Percentiles rank a stretch among this genome's conserved stretches.
phyloP scores from a whole-genome alignment of 2,329 filamentous ascomycete species.

The Diaporthe eres region DNA sequence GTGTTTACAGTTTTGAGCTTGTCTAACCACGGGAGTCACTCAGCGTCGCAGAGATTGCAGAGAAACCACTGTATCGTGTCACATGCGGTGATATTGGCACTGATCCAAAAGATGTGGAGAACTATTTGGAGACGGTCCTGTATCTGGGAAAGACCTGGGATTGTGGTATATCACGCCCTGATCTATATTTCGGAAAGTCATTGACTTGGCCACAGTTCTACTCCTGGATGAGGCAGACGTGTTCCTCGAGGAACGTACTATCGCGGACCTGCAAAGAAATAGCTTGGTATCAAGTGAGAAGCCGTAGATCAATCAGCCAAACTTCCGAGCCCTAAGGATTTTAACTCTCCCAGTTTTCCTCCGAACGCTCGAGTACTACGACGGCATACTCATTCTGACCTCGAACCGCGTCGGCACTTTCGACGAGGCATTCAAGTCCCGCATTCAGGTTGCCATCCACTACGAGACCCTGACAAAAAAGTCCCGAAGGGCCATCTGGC shows the following conservation, averaged over 20 bases:
- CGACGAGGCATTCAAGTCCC: conserved; percentile 52
- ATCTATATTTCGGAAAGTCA: rapidly evolving
- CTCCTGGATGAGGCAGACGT: conserved; percentile 55
- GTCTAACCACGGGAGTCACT: background rate
- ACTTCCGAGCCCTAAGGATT: background rate
- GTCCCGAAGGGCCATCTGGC: conserved; percentile 46
- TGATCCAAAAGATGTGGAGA: conserved; percentile 49
- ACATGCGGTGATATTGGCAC: conserved; percentile 54
- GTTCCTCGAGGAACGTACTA: conserved; percentile 50
- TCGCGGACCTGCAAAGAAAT: conserved; percentile 50
- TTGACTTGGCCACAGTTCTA: conserved; percentile 45
- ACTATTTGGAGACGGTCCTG: conserved; percentile 50
- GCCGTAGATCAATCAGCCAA: rapidly evolving
- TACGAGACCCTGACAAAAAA: conserved; percentile 44
- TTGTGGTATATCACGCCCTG: conserved; percentile 25
- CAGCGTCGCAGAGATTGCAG: conserved; percentile 53
- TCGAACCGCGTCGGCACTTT: conserved; percentile 51
- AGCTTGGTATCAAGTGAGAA: conserved; percentile 47
- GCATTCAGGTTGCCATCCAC: conserved; percentile 49
- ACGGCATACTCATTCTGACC: conserved; percentile 52
- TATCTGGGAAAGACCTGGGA: conserved; percentile 51
- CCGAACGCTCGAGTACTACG: conserved; percentile 48
- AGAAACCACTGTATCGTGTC: conserved; percentile 53
- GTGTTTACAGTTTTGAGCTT: rapidly evolving
- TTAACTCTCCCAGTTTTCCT: conserved; percentile 45